Evolutionary conservation across 768 basidiomycete genomes (phyloP).

Genomic region (Pleurotus salmoneostramineus): DNA sequence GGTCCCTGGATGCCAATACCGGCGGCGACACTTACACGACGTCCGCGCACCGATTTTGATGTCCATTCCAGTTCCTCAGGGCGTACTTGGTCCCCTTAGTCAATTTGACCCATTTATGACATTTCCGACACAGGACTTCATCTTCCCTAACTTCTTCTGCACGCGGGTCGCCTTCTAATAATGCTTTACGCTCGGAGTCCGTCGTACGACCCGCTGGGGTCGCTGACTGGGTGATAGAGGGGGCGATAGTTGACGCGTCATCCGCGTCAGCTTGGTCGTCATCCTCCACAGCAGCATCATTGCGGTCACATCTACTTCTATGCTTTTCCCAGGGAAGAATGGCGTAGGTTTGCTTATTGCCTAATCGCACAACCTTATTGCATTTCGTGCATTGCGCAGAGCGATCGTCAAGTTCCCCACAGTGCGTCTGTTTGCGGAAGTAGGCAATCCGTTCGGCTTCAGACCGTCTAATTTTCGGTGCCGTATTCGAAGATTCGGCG

Average conservation of each 20-base stretch:
- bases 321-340: slow-evolving; percentile 64
- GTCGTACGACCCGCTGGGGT: slow-evolving; percentile 16
- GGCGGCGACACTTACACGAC: slow-evolving; percentile 28
- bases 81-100: slow-evolving; percentile 37
- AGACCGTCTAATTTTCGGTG: slow-evolving; percentile 43
- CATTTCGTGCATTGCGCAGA: slow-evolving; percentile 59
- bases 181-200: slow-evolving; percentile 43
- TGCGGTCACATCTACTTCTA: slow-evolving; percentile 46
- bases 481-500: slow-evolving; percentile 46
- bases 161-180: slow-evolving; percentile 51
- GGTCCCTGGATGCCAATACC: slow-evolving; percentile 9
- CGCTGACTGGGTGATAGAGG: slow-evolving; percentile 16
- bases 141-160: slow-evolving; percentile 45
- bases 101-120: slow-evolving; percentile 61
- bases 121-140: slow-evolving; percentile 55
- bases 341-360: slow-evolving; percentile 50
- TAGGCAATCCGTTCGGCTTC: slow-evolving; percentile 63
- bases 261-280: slow-evolving; percentile 20
- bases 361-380: slow-evolving; percentile 51
- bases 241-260: slow-evolving; percentile 19
- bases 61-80: slow-evolving; percentile 49
- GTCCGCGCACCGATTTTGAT: slow-evolving; percentile 44
- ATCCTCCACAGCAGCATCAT: slow-evolving; percentile 21
- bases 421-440: slow-evolving; percentile 59
- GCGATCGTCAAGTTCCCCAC: slow-evolving; percentile 52